Conservation (phyloP, 2,329 filamentous ascomycete genomes). For the Knufia petricola region DNA sequence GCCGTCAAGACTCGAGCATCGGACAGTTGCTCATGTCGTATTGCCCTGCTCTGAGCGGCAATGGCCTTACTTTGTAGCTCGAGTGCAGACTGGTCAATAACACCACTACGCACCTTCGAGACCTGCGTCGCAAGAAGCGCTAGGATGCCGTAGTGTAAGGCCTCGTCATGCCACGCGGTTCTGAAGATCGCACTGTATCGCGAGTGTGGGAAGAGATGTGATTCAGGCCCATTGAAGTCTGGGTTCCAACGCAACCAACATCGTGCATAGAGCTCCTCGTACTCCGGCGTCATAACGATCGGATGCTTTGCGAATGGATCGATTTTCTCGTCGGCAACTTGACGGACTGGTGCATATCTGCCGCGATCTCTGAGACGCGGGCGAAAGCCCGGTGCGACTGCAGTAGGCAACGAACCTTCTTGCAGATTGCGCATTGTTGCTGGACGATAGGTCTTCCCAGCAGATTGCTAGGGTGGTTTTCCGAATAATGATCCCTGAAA, state of each 20-base stretch:
- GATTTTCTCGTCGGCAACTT: background rate
- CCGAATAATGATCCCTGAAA: too few species aligned
- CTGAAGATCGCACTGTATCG: background rate
- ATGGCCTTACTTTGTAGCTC: background rate
- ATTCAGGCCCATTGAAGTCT: background rate
- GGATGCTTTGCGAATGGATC: slow-evolving; percentile 2
- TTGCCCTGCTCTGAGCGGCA: background rate
- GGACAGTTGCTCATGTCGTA: background rate
- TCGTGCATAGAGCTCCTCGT: background rate
- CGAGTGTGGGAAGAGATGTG: background rate
- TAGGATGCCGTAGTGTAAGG: background rate
- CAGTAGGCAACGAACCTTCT: background rate
- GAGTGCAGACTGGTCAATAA: background rate
- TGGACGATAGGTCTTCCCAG: background rate
- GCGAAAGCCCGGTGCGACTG: background rate
- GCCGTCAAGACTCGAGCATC: background rate
- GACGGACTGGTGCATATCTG: background rate
- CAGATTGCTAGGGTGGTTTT: too few species aligned
- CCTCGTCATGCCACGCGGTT: background rate
- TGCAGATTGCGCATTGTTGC: background rate
- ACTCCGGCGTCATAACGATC: background rate
- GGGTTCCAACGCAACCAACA: background rate
- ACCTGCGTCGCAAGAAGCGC: background rate
- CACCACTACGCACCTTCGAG: background rate
- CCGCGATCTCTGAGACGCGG: background rate